Evolutionary conservation across 2,329 filamentous ascomycete species (phyloP), one percentile per base, ranked within the genome.

Genomic region (Zasmidium citrigriseum): DNA sequence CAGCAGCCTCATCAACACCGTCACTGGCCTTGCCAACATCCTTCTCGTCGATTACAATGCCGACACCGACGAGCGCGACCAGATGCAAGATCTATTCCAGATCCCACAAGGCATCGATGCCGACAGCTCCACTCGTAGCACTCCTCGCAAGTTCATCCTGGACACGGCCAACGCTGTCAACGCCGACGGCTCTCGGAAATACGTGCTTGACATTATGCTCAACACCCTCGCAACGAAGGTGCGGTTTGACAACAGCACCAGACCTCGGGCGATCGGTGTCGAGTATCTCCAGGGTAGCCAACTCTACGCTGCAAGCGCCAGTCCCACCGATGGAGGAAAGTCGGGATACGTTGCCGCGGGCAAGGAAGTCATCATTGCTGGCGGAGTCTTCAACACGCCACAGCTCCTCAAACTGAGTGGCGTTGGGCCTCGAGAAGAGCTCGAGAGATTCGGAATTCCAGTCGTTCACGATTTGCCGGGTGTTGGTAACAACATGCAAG

Each of bases 191-290:
- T 76, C 75, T 41, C 79, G 80, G 67, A 80, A 74, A 62, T 86
- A 85, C 67, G 80, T 78, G 45, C 79, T 87, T 1, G 82, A 85
- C 58, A 75, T 87, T 52, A 76, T 78, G 48, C 76, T 80, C 2
- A 88, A 88, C 73, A 84, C 81, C 46, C 75, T 89, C 49, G 89
- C 84, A 62, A 86, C 87, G 55, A 87, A 86, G 70, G 74, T 91
- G 71, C 76, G 77, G 34, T 89, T 87, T 64, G 86, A 88, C 34
- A 82, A 86, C 1, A 85, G 76, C n/a, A 81, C 82, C 54, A 71
- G 76, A 3, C 78, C 84, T 2, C 87, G 67, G 20, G 76, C 76
- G 1, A 73, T 69, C 16, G 76, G 76, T 57, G 76, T 78, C 16
- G 71, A 77, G 59, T 78, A 75, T 63, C 70, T 76, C 53, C 70